Conservation (phyloP, 169 alveolate genomes). For the Plasmodium knowlesi region DNA sequence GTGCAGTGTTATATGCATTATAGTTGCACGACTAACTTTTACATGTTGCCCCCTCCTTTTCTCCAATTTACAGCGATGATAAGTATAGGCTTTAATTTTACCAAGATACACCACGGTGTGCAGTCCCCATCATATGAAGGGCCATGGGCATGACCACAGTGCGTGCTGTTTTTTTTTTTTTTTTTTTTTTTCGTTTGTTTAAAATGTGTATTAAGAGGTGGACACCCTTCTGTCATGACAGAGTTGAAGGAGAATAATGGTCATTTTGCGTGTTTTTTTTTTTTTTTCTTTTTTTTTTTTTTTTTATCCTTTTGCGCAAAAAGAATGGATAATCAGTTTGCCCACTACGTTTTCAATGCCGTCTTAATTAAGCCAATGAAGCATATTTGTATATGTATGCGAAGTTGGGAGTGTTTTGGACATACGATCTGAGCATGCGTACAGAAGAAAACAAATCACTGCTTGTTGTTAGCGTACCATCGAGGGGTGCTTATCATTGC, state of each 20-base stretch:
- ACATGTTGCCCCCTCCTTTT: neutral
- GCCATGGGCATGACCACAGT: neutral
- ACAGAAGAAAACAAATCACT: neutral
- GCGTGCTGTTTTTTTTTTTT: neutral
- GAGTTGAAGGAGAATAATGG: neutral
- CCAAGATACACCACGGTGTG: neutral
- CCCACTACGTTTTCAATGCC: neutral
- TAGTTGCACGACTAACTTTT: neutral
- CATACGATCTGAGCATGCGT: neutral
- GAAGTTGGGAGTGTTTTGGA: neutral
- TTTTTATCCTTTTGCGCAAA: too few relatives aligned
- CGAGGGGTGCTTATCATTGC: neutral
- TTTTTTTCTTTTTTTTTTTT: too few relatives aligned
- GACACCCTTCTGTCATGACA: neutral
- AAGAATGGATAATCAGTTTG: neutral
- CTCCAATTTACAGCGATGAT: slow-evolving; percentile 45
- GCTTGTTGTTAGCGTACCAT: neutral
- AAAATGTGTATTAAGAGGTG: neutral
- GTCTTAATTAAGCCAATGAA: neutral
- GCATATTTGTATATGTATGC: neutral
- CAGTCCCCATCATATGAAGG: neutral
- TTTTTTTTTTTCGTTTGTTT: neutral
- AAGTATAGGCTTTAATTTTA: slow-evolving; percentile 44
- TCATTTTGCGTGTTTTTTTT: neutral
- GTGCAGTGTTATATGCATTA: neutral